These are phyloP conservation scores for Metrosideros polymorpha DNA, from an alignment of 441 rosid genomes.

Conservation along the genomic window DNA sequence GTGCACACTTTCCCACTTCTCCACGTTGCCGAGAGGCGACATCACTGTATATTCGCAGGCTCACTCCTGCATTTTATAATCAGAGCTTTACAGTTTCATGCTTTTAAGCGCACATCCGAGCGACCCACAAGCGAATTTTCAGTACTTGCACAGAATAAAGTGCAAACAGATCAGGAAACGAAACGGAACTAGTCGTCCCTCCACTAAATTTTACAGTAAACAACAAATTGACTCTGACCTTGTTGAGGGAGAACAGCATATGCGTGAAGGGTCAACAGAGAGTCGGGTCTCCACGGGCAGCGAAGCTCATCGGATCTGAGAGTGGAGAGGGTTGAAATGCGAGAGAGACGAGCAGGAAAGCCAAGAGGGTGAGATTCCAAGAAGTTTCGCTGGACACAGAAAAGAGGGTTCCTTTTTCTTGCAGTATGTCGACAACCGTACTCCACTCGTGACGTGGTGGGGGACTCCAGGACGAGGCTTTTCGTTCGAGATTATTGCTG, in stretches of 20 bases:
- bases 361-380: not conserved
- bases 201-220: not conserved
- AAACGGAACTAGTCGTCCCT: not conserved
- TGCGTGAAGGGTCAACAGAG: not conserved
- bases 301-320: not conserved
- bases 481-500: not conserved
- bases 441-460: not conserved
- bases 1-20: not conserved
- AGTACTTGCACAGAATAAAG: not conserved
- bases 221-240: not conserved
- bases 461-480: not conserved
- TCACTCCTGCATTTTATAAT: not conserved
- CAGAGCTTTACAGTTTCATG: not conserved
- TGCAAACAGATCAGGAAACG: not conserved
- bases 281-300: not conserved
- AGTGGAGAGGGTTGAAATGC: not conserved
- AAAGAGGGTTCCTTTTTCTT: not conserved
- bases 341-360: not conserved
- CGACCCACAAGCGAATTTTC: not conserved
- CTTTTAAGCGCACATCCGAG: not conserved
- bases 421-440: not conserved
- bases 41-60: not conserved
- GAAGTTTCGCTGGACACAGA: not conserved
- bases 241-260: not conserved
- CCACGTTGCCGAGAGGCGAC: not conserved